Evolutionary conservation across 1,139 yeast species (phyloP), one percentile per base, ranked within the genome.

Genomic region (Saccharomyces hybrid): DNA sequence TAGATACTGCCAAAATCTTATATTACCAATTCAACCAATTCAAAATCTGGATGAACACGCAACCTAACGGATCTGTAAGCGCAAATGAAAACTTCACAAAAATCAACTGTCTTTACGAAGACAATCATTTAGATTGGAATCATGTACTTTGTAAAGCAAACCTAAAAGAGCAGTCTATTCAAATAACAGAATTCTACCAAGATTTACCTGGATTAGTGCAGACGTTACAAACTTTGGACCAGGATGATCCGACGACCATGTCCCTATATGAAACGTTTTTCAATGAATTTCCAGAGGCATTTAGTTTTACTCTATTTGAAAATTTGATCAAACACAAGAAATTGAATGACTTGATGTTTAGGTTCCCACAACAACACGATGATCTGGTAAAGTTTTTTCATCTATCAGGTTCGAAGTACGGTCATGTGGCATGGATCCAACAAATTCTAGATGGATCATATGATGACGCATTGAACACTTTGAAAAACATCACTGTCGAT

Each of bases 391-490:
- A 71, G 58, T 90, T 82, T 64, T 79, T 89, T 56, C 62, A 69
- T 2, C 75, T 75, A 38, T 74, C 25, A 4, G 44, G 78, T 44
- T 67, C 75, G 5, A 75, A 78, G 55, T 80, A 83, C 52, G 79
- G 81, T 3, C 73, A 77, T 47, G 78, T 88, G 49, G 78, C 90
- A 0, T 90, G 97, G 97, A 84, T 89, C 42, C 78, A 82, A 56
- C 80, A 85, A 55, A 68, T 88, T 19, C 66, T 80, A 41, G 81
- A 78, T 58, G 75, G 72, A 3, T 75, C 83, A 5, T 86, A 77
- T 64, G 58, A 56, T 3, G 64, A 69, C 2, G 93, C 91, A 0
- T 74, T 85, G 0, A 62, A 69, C 7, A 73, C 78, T 0, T 71
- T 88, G 28, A 57, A 72, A n/a, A 60, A 68, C 4, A 75, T 81